Evolutionary conservation across 2,329 filamentous ascomycete species (phyloP).

Genomic region (Fusarium aywerte): DNA sequence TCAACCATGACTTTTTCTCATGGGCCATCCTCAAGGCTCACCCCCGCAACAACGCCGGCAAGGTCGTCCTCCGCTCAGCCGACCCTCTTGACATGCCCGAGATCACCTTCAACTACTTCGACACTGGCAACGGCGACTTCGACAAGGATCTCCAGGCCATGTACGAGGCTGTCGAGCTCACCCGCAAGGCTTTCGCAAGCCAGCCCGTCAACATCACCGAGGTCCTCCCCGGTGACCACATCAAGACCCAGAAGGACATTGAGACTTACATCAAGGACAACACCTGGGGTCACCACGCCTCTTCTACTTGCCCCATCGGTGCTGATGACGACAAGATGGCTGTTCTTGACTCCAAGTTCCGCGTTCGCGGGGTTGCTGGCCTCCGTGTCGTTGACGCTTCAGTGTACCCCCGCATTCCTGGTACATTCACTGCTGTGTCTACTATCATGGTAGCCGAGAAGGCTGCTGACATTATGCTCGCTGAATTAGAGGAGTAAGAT

Average conservation of each 20-base stretch:
- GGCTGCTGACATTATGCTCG: constrained; percentile 48
- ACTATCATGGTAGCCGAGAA: constrained; percentile 51
- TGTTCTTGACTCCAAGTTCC: constrained; percentile 61
- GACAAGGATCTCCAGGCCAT: constrained; percentile 63
- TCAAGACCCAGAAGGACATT: constrained; percentile 33
- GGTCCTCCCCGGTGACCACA: constrained; percentile 27
- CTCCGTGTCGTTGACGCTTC: constrained; percentile 60
- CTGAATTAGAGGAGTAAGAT: constrained; percentile 14
- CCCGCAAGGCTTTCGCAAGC: constrained; percentile 55
- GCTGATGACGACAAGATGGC: constrained; percentile 49
- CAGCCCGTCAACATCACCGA: constrained; percentile 41
- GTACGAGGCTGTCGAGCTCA: constrained; percentile 64
- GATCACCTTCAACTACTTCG: constrained; percentile 72
- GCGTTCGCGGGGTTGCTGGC: constrained; percentile 58
- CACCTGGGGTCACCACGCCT: constrained; percentile 51
- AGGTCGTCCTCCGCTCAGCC: constrained; percentile 67
- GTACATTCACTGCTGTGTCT: constrained; percentile 49
- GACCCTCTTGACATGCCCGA: constrained; percentile 72
- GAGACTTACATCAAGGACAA: constrained; percentile 46
- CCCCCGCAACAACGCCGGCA: constrained; percentile 70
- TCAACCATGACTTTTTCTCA: constrained; percentile 56
- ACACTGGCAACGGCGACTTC: constrained; percentile 59
- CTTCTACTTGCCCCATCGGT: constrained; percentile 50
- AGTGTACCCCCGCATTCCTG: constrained; percentile 55
- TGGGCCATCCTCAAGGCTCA: constrained; percentile 67